These are phyloP conservation scores for Monilinia fructigena DNA, from an alignment of 2,329 filamentous ascomycete genomes.

Conservation along the genomic window DNA sequence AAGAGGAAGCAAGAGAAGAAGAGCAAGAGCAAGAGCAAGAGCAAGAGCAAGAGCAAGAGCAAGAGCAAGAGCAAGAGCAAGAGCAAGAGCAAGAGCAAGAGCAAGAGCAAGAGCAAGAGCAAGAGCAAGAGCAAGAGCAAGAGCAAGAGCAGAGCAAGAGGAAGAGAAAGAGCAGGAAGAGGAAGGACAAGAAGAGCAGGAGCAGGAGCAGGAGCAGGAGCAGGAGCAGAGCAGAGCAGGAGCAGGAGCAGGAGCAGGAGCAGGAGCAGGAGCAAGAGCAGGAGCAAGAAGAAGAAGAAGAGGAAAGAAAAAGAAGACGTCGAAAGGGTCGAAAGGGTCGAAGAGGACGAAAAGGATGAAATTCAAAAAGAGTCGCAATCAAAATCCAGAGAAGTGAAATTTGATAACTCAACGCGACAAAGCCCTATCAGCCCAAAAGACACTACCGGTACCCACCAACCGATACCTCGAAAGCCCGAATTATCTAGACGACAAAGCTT, in stretches of 20 bases:
- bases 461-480: conserved; percentile 30
- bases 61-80: no score
- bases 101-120: no score
- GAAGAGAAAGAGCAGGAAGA: background rate
- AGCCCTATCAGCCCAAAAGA: conserved; percentile 17
- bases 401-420: conserved; percentile 9
- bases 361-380: conserved; percentile 5
- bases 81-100: no score
- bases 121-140: no score
- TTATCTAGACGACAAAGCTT: conserved; percentile 45
- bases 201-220: background rate
- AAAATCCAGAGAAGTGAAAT: conserved; percentile 19
- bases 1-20: conserved; percentile 27
- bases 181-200: no score
- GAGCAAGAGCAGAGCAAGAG: background rate
- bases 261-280: background rate
- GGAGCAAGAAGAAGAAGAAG: background rate
- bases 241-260: background rate
- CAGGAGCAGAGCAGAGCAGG: background rate
- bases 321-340: no score
- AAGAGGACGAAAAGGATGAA: conserved; percentile 13
- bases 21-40: background rate
- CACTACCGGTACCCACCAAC: conserved; percentile 6
- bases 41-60: background rate
- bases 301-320: background rate